Conservation (phyloP, 2,329 filamentous ascomycete species). For the Aspergillus unguis region DNA sequence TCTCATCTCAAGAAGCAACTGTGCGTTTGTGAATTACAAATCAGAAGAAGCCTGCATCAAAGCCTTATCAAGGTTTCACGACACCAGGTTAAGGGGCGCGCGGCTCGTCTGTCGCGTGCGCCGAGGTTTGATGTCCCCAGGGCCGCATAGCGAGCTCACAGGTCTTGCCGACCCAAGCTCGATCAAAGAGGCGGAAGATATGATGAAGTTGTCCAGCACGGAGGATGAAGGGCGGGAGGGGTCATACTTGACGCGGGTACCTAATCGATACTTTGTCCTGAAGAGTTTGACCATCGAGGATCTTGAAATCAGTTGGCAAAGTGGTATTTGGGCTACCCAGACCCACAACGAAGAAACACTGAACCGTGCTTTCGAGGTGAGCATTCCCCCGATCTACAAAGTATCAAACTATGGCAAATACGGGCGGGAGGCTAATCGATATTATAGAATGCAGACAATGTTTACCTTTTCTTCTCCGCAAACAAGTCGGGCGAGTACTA, state of each 20-base stretch:
- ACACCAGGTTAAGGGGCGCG: constrained; percentile 83
- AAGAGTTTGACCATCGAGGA: constrained; percentile 92
- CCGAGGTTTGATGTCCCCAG: constrained; percentile 48
- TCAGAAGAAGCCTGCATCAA: constrained; percentile 70
- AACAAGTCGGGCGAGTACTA: constrained; percentile 98
- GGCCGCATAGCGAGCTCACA: constrained; percentile 25
- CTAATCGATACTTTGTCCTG: constrained; percentile 83
- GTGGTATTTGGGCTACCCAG: constrained; percentile 90
- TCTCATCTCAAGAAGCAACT: constrained; percentile 94
- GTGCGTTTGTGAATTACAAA: constrained; percentile 92
- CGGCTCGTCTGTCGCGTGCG: constrained; percentile 81
- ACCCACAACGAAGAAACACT: constrained; percentile 83
- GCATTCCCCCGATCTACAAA: constrained; percentile 17
- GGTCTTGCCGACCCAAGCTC: constrained; percentile 52
- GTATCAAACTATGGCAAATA: background rate
- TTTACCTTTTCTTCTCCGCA: constrained; percentile 91
- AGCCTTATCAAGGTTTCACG: constrained; percentile 81
- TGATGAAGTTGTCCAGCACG: constrained; percentile 3
- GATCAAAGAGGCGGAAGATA: constrained; percentile 28
- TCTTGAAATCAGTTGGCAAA: constrained; percentile 80
- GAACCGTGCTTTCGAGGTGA: constrained; percentile 78
- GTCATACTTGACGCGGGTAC: constrained; percentile 36
- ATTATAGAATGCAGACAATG: constrained; percentile 68
- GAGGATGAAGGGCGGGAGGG: constrained; percentile 13
- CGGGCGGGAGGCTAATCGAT: background rate